phyloP scores from a whole-genome alignment of 2,329 filamentous ascomycete genomes.

The Neocatenulostroma microsporum region DNA sequence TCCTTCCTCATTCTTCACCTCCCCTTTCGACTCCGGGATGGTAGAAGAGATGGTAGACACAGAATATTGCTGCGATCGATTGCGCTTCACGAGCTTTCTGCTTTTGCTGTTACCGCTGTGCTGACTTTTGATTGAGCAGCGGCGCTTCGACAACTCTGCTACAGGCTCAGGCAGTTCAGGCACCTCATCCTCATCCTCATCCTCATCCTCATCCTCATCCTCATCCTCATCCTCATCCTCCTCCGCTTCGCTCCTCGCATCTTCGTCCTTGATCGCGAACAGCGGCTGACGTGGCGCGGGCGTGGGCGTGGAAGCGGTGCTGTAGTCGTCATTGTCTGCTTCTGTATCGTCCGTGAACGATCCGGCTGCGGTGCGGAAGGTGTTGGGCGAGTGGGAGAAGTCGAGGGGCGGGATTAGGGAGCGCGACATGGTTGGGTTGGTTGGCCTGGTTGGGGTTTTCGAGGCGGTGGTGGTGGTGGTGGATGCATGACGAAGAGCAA shows the following conservation, averaged over 20 bases:
- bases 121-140: constrained; percentile 1
- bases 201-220: background rate
- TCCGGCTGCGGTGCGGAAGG: constrained; percentile 5
- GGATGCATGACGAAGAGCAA: no score
- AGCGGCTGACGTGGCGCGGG: background rate
- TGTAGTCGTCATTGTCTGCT: constrained; percentile 2
- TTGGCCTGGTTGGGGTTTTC: no score
- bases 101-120: background rate
- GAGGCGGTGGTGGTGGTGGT: no score
- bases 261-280: no score
- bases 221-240: background rate
- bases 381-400: constrained; percentile 6
- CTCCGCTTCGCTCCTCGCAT: background rate
- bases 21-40: background rate
- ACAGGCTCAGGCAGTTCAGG: background rate
- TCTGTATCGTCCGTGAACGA: no score
- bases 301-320: background rate
- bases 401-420: constrained; percentile 9
- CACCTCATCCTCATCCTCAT: constrained; percentile 1
- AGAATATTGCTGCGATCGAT: background rate
- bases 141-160: background rate
- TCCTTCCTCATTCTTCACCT: background rate
- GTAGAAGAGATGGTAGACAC: no score
- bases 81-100: constrained; percentile 8
- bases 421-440: no score